A percentile compares a stretch with the other conserved stretches of the same genome.
Evolutionary conservation across 352 stramenopile genomes (phyloP).

Genomic region (Phytophthora ramorum): DNA sequence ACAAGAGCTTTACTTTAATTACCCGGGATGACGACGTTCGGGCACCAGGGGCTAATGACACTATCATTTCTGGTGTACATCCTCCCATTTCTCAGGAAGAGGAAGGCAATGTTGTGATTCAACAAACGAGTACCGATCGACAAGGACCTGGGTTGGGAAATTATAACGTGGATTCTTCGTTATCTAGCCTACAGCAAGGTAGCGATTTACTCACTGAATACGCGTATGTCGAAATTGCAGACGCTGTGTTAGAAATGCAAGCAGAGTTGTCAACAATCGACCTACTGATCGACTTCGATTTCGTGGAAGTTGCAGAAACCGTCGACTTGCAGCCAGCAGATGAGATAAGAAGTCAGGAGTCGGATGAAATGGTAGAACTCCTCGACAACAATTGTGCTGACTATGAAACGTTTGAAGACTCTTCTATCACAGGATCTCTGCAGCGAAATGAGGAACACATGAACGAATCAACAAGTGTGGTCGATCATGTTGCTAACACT

Average conservation of each 20-base stretch:
- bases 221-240: conserved; percentile 31
- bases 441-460: not conserved
- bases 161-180: not conserved
- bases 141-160: not conserved
- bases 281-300: conserved; percentile 22
- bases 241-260: conserved; percentile 4
- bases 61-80: not conserved
- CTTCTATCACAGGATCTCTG: not conserved
- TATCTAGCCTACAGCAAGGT: not conserved
- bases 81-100: conserved; percentile 1
- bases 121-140: not conserved
- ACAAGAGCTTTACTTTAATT: not conserved
- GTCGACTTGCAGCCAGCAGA: conserved; percentile 3
- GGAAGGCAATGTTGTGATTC: not conserved
- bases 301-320: conserved; percentile 25
- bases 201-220: conserved; percentile 37
- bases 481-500: not conserved
- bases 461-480: not conserved
- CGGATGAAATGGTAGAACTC: not conserved
- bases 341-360: not conserved
- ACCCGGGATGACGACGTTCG: not conserved
- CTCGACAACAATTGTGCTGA: not conserved
- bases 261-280: not conserved
- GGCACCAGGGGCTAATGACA: not conserved
- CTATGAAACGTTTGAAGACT: not conserved